phyloP scores from a whole-genome alignment of 805 yeast genomes.

The Saccharomycopsis olivae region DNA sequence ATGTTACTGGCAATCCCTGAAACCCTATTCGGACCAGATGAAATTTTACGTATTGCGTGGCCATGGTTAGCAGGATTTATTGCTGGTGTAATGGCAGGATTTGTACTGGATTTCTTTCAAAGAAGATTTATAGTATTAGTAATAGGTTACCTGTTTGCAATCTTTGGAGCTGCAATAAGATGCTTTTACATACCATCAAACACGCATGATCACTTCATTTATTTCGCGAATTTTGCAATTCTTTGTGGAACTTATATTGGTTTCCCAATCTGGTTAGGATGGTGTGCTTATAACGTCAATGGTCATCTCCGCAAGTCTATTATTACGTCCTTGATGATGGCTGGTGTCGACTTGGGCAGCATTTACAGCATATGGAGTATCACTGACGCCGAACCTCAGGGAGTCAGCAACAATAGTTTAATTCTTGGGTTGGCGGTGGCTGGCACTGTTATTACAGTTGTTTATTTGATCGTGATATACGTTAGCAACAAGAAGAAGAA shows the following conservation, averaged over 20 bases:
- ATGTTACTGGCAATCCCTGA: not conserved
- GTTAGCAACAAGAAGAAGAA: too few species aligned
- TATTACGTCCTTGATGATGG: conserved; percentile 50
- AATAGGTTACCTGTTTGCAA: not conserved
- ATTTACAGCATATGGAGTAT: not conserved
- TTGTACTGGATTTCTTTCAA: not conserved
- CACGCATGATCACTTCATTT: conserved; percentile 19
- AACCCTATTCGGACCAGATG: not conserved
- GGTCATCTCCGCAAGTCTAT: conserved; percentile 53
- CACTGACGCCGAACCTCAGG: not conserved
- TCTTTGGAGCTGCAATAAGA: not conserved
- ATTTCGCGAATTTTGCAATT: conserved; percentile 56
- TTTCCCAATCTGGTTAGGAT: conserved; percentile 52
- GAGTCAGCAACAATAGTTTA: too few species aligned
- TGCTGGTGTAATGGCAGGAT: not conserved
- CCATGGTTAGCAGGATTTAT: not conserved
- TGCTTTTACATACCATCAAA: not conserved
- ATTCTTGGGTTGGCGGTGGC: not conserved
- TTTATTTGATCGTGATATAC: not conserved
- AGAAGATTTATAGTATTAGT: not conserved
- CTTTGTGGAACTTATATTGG: conserved; percentile 47
- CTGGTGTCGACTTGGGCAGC: conserved; percentile 29
- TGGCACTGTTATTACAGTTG: not conserved
- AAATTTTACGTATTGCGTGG: not conserved
- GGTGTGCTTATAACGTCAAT: conserved; percentile 51